phyloP scores from a whole-genome alignment of 345 rosid genomes.

The Gossypioides kirkii region DNA sequence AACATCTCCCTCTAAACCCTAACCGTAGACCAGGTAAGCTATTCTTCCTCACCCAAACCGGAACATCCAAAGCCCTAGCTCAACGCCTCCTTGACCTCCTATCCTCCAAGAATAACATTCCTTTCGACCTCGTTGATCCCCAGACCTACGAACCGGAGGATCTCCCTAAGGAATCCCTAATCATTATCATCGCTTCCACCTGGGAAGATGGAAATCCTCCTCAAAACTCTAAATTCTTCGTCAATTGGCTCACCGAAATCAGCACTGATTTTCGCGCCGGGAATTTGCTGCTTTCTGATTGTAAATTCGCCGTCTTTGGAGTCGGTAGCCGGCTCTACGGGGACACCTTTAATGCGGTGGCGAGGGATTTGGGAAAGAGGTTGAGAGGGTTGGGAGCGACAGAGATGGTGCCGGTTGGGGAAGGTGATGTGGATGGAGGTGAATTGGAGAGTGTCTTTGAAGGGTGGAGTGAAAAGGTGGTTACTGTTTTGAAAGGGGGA shows the following conservation, averaged over 20 bases:
- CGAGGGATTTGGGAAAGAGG: conserved; percentile 55
- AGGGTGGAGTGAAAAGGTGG: conserved; percentile 57
- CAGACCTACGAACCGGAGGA: conserved; percentile 89
- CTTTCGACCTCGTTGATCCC: conserved; percentile 69
- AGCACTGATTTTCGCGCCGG: conserved; percentile 91
- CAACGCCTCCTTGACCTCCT: conserved; percentile 45
- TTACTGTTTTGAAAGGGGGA: conserved; percentile 48
- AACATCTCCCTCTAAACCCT: conserved; percentile 30
- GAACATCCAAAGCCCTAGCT: conserved; percentile 68
- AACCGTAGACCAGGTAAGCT: conserved; percentile 45
- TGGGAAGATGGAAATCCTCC: conserved; percentile 92
- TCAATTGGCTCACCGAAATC: conserved; percentile 72
- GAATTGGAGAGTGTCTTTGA: conserved; percentile 55
- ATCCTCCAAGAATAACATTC: conserved; percentile 29
- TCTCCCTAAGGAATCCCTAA: conserved; percentile 53
- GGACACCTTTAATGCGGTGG: conserved; percentile 63
- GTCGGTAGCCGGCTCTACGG: conserved; percentile 77
- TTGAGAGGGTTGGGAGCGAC: conserved; percentile 68
- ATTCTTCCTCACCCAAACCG: conserved; percentile 77
- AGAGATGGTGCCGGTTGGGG: conserved; percentile 57
- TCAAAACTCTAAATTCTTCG: conserved; percentile 51
- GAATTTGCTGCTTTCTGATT: conserved; percentile 54
- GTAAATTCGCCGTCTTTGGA: conserved; percentile 82
- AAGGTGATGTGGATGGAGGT: conserved; percentile 76
- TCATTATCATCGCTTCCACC: conserved; percentile 75